Conservation (phyloP, 2,329 filamentous ascomycete genomes). For the Botrytis cinerea region DNA sequence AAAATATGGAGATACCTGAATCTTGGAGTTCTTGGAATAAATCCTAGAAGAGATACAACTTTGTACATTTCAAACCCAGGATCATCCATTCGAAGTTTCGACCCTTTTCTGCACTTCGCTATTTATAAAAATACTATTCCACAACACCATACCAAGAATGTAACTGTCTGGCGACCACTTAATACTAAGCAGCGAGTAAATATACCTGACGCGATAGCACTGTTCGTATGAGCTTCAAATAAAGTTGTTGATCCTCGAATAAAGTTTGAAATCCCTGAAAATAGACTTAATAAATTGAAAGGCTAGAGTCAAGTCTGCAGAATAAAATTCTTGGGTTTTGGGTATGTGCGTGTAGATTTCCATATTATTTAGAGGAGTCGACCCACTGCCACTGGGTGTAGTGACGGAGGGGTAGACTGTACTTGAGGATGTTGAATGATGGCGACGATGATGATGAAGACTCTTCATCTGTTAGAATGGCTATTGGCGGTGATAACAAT, state of each 20-base stretch:
- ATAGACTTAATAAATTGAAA: neutral
- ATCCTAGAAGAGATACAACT: neutral
- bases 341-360: neutral
- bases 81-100: neutral
- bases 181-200: neutral
- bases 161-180: neutral
- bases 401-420: neutral
- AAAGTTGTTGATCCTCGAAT: constrained; percentile 7
- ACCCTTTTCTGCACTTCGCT: neutral
- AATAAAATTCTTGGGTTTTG: neutral
- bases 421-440: neutral
- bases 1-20: neutral
- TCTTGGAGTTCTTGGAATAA: neutral
- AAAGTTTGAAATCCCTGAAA: constrained; percentile 6
- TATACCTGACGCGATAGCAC: neutral
- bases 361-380: neutral
- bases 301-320: neutral
- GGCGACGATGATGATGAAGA: neutral
- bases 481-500: neutral
- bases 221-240: neutral
- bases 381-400: neutral
- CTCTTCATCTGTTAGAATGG: neutral
- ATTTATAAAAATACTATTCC: neutral
- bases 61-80: neutral
- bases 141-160: neutral